A percentile compares a stretch with the other conserved stretches of the same genome.
These are phyloP conservation scores for Yarrowia osloensis DNA, from an alignment of 805 yeast species.

Conservation along the genomic window DNA sequence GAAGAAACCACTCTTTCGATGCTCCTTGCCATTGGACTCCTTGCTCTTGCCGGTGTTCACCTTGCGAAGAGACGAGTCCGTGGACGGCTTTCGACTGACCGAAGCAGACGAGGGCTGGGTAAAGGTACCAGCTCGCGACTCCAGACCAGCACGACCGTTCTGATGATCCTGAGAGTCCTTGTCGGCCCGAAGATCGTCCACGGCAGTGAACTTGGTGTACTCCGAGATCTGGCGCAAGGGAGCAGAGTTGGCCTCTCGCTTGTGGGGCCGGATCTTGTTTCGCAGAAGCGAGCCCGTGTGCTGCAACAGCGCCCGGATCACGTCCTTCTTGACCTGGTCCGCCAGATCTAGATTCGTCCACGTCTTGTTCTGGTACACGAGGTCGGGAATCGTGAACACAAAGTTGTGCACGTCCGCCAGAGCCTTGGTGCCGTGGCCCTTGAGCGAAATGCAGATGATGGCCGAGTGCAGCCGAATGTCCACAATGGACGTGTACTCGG, in stretches of 20 bases:
- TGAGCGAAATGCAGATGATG: constrained; percentile 68
- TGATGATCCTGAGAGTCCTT: background rate
- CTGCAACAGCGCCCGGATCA: constrained; percentile 44
- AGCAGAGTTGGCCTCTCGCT: constrained; percentile 33
- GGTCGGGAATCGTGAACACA: constrained; percentile 61
- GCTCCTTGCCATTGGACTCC: constrained; percentile 1
- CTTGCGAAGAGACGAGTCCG: background rate
- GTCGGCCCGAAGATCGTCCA: constrained; percentile 35
- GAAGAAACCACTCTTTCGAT: constrained; percentile 27
- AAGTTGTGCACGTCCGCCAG: constrained; percentile 78
- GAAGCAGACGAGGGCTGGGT: constrained; percentile 32
- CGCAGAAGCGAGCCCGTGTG: constrained; percentile 73
- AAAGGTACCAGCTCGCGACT: background rate
- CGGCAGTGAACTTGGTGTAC: constrained; percentile 43
- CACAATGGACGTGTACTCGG: constrained; percentile 68
- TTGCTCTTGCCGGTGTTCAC: background rate
- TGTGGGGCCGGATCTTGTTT: constrained; percentile 60
- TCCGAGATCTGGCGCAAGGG: constrained; percentile 43
- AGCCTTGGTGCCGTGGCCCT: constrained; percentile 68
- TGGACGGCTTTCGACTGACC: constrained; percentile 24
- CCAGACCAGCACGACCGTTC: constrained; percentile 17
- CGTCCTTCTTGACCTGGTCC: constrained; percentile 58
- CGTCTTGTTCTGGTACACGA: constrained; percentile 59
- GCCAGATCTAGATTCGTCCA: constrained; percentile 75
- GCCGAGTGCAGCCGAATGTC: constrained; percentile 55